Conservation (phyloP, 75 land plant genomes). For the Picea sitchensis region DNA sequence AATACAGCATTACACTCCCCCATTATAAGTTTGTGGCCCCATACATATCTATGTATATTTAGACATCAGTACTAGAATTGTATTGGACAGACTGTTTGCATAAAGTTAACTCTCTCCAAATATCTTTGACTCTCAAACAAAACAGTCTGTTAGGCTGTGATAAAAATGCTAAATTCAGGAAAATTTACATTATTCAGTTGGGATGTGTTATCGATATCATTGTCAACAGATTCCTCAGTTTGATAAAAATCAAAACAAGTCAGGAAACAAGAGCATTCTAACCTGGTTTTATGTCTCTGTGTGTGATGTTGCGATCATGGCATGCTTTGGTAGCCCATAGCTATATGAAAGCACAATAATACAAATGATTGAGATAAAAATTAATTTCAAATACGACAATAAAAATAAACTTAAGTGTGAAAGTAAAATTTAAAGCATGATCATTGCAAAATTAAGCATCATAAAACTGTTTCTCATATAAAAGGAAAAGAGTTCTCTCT, state of each 20-base stretch:
- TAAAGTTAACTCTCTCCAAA: background rate
- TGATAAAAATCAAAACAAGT: background rate
- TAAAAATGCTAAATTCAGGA: background rate
- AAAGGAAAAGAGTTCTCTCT: background rate
- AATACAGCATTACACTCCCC: background rate
- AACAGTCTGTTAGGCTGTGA: background rate
- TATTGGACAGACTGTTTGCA: background rate
- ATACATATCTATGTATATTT: background rate
- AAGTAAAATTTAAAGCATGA: background rate
- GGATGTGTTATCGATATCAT: background rate
- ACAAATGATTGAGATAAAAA: background rate
- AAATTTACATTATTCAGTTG: background rate
- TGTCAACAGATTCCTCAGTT: background rate
- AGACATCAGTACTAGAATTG: background rate
- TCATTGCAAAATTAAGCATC: slow-evolving; percentile 4
- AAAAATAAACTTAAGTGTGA: background rate
- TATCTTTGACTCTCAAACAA: background rate
- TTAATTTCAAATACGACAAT: background rate
- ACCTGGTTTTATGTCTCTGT: slow-evolving; percentile 99
- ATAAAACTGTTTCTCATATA: background rate
- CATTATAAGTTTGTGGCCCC: background rate
- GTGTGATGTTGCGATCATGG: slow-evolving; percentile 97
- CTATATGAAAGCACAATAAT: slow-evolving; percentile 28
- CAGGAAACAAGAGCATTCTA: slow-evolving; percentile 8
- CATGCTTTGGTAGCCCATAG: slow-evolving; percentile 88